Conservation (phyloP, 495 filamentous ascomycete genomes). For the Xylaria nigripes region DNA sequence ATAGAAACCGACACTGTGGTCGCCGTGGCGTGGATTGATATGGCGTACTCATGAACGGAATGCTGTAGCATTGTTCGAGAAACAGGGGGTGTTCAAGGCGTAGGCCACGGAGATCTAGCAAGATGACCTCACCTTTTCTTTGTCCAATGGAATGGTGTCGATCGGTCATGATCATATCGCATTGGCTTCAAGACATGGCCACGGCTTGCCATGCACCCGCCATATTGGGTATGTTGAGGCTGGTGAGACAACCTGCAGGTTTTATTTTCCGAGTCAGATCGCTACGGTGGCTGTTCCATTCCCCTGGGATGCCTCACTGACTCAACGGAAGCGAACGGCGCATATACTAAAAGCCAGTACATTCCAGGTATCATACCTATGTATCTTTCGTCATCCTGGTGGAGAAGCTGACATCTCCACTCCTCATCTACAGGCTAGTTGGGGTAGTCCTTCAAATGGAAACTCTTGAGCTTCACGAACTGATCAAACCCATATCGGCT, state of each 20-base stretch:
- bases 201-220: slow-evolving; percentile 2
- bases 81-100: neutral
- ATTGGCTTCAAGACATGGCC: neutral
- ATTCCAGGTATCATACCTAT: neutral
- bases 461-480: slow-evolving; percentile 93
- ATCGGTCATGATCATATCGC: neutral
- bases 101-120: neutral
- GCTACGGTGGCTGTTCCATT: slow-evolving; percentile 2
- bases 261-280: slow-evolving; percentile 1
- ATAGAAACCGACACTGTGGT: neutral
- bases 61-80: neutral
- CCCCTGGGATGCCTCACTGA: slow-evolving; percentile 4
- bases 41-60: neutral
- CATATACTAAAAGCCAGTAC: neutral
- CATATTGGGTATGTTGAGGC: neutral
- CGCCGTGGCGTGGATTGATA: neutral
- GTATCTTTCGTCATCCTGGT: neutral
- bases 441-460: slow-evolving; percentile 84
- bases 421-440: slow-evolving; percentile 34
- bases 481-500: slow-evolving; percentile 89
- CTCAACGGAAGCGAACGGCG: neutral
- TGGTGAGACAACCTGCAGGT: slow-evolving; percentile 3
- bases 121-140: neutral
- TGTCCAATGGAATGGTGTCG: slow-evolving; percentile 1
- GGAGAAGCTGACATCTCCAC: neutral